A percentile compares a stretch with the other conserved stretches of the same genome.
These are phyloP conservation scores for Lasiosphaeris hirsuta DNA, from an alignment of 495 filamentous ascomycete genomes.

Conservation along the genomic window DNA sequence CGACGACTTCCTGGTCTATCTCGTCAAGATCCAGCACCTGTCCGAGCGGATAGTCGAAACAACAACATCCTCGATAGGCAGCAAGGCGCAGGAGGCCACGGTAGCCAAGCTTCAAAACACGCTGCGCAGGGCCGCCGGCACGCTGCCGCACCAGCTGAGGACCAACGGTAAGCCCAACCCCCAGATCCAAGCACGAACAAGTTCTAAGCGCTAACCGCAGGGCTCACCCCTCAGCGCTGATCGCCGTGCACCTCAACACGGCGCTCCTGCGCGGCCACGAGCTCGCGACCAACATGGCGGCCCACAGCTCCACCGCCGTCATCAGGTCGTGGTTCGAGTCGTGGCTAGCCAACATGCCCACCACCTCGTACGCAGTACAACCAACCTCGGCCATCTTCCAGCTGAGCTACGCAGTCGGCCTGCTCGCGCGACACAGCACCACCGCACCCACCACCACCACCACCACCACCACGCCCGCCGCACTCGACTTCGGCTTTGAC, in stretches of 20 bases:
- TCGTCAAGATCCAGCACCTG: conserved; percentile 38
- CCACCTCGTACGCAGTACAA: conserved; percentile 35
- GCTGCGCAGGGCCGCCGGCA: neutral
- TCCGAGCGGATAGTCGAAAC: conserved; percentile 30
- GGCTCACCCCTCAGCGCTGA: too few species aligned
- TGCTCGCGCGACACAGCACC: conserved; percentile 18
- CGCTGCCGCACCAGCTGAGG: too few species aligned
- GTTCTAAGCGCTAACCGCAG: too few species aligned
- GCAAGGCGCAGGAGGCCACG: conserved; percentile 16
- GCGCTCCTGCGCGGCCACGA: conserved; percentile 29
- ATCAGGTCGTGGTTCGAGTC: conserved; percentile 39
- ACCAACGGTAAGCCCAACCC: too few species aligned
- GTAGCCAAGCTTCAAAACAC: conserved; percentile 5
- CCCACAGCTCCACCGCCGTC: conserved; percentile 21
- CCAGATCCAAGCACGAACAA: too few species aligned
- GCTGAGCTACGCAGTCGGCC: conserved; percentile 38
- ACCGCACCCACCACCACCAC: neutral
- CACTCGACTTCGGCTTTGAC: neutral
- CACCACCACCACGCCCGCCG: neutral
- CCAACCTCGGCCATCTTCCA: conserved; percentile 35
- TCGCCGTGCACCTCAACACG: conserved; percentile 17
- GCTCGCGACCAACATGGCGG: conserved; percentile 17
- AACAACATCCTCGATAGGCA: conserved; percentile 20
- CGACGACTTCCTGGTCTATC: conserved; percentile 31
- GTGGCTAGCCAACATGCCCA: conserved; percentile 38